Conservation (phyloP, 2,329 filamentous ascomycete genomes). For the Calonectria pseudoturangicola region DNA sequence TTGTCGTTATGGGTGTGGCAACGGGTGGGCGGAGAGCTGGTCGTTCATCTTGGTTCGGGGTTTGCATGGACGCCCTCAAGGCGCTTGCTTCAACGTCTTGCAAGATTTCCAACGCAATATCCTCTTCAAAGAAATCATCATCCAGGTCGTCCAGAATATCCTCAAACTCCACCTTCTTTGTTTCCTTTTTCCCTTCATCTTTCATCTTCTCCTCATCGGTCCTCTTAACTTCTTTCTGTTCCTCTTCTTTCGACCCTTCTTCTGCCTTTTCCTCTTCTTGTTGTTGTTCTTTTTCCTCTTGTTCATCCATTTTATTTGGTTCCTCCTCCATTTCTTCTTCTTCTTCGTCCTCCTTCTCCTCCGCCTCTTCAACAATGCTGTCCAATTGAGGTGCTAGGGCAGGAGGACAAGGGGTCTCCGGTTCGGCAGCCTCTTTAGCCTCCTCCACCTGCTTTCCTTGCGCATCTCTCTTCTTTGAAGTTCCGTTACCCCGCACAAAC, state of each 20-base stretch:
- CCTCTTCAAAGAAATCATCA: slow-evolving; percentile 49
- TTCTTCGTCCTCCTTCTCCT: slow-evolving; percentile 20
- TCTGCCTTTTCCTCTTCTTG: slow-evolving; percentile 29
- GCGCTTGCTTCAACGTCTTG: slow-evolving; percentile 48
- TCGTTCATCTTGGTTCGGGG: neutral
- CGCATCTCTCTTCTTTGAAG: slow-evolving; percentile 56
- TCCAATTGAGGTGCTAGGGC: slow-evolving; percentile 6
- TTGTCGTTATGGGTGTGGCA: neutral
- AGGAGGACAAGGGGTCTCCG: neutral
- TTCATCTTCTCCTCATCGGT: slow-evolving; percentile 38
- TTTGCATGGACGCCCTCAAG: slow-evolving; percentile 23
- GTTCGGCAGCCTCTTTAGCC: slow-evolving; percentile 7
- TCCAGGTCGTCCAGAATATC: slow-evolving; percentile 49
- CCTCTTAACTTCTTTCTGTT: slow-evolving; percentile 6
- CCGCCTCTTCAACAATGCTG: slow-evolving; percentile 28
- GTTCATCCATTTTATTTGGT: neutral
- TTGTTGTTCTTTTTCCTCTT: slow-evolving; percentile 6
- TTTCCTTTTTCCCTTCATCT: neutral
- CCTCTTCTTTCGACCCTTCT: slow-evolving; percentile 20
- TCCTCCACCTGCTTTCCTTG: slow-evolving; percentile 44
- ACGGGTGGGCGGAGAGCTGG: neutral
- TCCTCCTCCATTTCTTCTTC: neutral
- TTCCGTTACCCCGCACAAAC: slow-evolving; percentile 66
- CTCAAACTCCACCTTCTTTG: neutral
- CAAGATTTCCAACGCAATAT: slow-evolving; percentile 52